Evolutionary conservation across 164 flowering plant species (phyloP), one percentile per base, ranked within the genome.

Genomic region (Stephania japonica): DNA sequence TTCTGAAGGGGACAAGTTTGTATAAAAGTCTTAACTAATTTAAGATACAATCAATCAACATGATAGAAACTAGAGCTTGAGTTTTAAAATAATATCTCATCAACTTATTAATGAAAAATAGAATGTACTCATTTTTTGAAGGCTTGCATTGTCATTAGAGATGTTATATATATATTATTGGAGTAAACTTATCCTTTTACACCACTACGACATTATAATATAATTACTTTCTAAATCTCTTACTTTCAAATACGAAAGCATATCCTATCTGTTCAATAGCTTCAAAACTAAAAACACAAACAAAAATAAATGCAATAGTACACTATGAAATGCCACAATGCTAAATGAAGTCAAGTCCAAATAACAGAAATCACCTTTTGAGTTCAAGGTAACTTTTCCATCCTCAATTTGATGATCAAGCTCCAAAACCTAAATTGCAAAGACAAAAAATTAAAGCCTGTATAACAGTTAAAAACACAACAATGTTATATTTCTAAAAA

Each of bases 261-360:
- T 87, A 89, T 80, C 89, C 92, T 71, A 88, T 78, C 78, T 80
- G 83, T 73, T 83, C 87, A 72, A 78, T 59, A 12, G 84, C 87
- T 80, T 89, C 86, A 75, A 84, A 72, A 80, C 98, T 92, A 44
- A n/a, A n/a, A n/a, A n/a, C n/a, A n/a, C n/a, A n/a, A n/a, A n/a
- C n/a, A n/a, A n/a, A n/a, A n/a, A n/a, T 72, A 67, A 56, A 65
- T 49, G 5, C 42, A 38, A 13, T 11, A n/a, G 71, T 32, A 49
- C 27, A 43, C 47, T 50, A 32, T 21, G 70, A 21, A 6, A 5
- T 42, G 12, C n/a, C 26, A 75, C 62, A 74, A 43, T 65, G 43
- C 3, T 49, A n/a, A 53, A 19, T 42, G 42, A 32, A 9, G 56
- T 2, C 8, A 42, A 73, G 43, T 66, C 10, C 65, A 3, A 53